Percentiles rank a stretch among this genome's conserved stretches.
Evolutionary conservation across 306 rosid species (phyloP).

Genomic region (Dalbergia cultrata): DNA sequence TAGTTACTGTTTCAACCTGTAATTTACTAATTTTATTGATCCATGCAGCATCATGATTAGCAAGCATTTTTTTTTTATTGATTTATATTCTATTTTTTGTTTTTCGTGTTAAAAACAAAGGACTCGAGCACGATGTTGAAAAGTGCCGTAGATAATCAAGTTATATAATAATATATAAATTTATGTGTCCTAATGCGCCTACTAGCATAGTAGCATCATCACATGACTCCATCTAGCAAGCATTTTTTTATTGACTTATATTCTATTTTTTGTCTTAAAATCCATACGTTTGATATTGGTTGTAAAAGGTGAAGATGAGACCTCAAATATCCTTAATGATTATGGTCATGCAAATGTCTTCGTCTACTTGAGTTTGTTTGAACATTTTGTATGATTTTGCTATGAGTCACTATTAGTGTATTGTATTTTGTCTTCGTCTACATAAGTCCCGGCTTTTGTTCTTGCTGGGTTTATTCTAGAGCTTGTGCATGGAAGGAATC

Average conservation of each 20-base stretch:
- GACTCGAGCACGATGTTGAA: background rate
- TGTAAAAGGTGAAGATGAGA: background rate
- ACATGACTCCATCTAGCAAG: too few species aligned
- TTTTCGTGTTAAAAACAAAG: too few species aligned
- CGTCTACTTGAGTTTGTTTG: background rate
- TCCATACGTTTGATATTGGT: slow-evolving; percentile 1
- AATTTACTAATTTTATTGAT: background rate
- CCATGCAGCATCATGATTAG: background rate
- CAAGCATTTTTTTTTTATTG: background rate
- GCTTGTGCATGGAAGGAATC: too few species aligned
- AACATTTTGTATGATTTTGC: background rate
- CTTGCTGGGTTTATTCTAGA: too few species aligned
- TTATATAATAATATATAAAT: background rate
- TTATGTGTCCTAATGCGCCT: background rate
- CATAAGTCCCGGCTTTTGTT: too few species aligned
- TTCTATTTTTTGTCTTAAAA: too few species aligned
- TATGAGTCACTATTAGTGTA: background rate
- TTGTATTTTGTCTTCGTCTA: background rate
- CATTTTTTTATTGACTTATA: too few species aligned
- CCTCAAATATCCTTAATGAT: background rate
- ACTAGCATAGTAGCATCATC: background rate
- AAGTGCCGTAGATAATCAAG: background rate
- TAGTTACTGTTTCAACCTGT: background rate
- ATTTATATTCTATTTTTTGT: background rate
- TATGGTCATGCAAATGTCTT: background rate